These are phyloP conservation scores for Pestalotiopsis sp. DNA, from an alignment of 2,329 filamentous ascomycete genomes.

Conservation along the genomic window DNA sequence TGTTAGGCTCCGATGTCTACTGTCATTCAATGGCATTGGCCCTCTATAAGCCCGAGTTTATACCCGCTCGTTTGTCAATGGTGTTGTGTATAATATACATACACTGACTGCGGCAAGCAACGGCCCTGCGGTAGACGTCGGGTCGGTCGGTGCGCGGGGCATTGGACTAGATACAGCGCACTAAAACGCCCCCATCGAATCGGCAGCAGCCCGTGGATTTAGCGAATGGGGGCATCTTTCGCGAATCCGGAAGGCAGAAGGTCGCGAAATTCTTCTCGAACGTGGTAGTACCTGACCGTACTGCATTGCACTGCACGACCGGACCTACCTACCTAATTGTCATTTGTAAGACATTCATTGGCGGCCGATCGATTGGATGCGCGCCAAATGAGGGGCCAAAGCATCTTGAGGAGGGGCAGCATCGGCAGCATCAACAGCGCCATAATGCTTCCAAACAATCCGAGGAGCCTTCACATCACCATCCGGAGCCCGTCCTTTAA, in stretches of 20 bases:
- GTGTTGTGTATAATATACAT: not conserved
- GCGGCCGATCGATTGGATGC: not conserved
- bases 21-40: not conserved
- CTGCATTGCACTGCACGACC: not conserved
- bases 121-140: not conserved
- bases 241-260: not conserved
- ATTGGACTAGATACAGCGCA: not conserved
- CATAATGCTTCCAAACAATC: constrained; percentile 21
- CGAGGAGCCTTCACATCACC: constrained; percentile 28
- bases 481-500: constrained; percentile 26
- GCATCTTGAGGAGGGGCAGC: constrained; percentile 28
- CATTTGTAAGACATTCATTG: not conserved
- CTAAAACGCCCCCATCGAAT: not conserved
- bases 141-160: not conserved
- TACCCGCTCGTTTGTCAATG: too few species aligned
- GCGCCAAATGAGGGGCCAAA: constrained; percentile 26
- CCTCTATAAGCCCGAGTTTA: too few species aligned
- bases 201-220: not conserved
- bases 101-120: not conserved
- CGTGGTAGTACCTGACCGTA: not conserved
- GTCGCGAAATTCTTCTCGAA: not conserved
- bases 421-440: not conserved
- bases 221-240: constrained; percentile 2
- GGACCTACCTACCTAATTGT: not conserved
- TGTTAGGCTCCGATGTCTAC: not conserved